Percentiles rank a stretch among this genome's conserved stretches.
phyloP scores from a whole-genome alignment of 805 yeast species.

The Saturnispora ahearnii region DNA sequence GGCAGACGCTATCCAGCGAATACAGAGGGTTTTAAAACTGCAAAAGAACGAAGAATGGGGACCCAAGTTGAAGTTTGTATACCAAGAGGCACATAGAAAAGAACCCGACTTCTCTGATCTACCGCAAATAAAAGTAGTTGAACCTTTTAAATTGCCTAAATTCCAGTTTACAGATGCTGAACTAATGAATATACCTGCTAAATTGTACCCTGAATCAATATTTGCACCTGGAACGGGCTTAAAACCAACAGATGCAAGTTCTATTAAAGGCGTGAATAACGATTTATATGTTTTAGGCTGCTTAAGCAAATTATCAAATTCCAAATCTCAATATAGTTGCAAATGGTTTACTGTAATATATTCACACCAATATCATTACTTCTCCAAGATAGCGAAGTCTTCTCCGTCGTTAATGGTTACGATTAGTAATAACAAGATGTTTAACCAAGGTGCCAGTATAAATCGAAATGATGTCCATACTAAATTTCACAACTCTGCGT shows the following conservation, averaged over 20 bases:
- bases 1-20: neutral
- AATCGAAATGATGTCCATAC: constrained; percentile 6
- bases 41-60: neutral
- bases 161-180: constrained; percentile 11
- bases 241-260: constrained; percentile 12
- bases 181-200: constrained; percentile 11
- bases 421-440: constrained; percentile 33
- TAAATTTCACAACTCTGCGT: constrained; percentile 8
- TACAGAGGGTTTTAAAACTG: neutral
- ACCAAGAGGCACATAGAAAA: neutral
- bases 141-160: constrained; percentile 6
- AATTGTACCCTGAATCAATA: constrained; percentile 13
- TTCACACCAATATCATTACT: constrained; percentile 17
- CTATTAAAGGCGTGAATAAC: constrained; percentile 20
- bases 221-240: constrained; percentile 9
- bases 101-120: neutral
- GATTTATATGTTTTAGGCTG: constrained; percentile 14
- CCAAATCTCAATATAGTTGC: constrained; percentile 14
- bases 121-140: constrained; percentile 1
- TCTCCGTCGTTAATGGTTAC: constrained; percentile 23
- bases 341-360: constrained; percentile 19
- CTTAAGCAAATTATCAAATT: constrained; percentile 4
- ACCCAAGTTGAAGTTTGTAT: neutral
- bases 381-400: constrained; percentile 25
- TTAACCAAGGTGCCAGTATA: constrained; percentile 13